A percentile compares a stretch with the other conserved stretches of the same genome.
Conservation (phyloP, 2,329 filamentous ascomycete genomes). For the Venturia nashicola region DNA sequence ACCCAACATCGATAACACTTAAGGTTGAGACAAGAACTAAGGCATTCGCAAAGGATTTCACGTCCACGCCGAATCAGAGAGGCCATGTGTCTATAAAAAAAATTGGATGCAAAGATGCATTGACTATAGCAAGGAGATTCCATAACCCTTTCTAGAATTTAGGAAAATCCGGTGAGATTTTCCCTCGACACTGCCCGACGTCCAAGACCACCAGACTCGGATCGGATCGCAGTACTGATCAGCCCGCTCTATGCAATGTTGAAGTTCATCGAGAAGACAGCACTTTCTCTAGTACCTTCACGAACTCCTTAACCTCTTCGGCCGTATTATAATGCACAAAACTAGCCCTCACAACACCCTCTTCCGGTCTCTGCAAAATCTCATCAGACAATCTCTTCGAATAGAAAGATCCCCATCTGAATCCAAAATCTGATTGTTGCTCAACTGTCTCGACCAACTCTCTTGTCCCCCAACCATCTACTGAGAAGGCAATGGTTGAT, state of each 20-base stretch:
- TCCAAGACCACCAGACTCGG: too few relatives aligned
- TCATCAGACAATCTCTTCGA: conserved; percentile 49
- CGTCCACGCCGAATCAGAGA: too few relatives aligned
- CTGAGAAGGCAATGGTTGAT: conserved; percentile 54
- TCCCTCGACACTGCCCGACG: too few relatives aligned
- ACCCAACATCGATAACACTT: too few relatives aligned
- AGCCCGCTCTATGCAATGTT: neutral
- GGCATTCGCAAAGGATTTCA: too few relatives aligned
- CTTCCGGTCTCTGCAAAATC: conserved; percentile 43
- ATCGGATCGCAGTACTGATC: too few relatives aligned
- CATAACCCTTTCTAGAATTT: too few relatives aligned
- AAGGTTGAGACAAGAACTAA: too few relatives aligned
- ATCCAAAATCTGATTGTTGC: conserved; percentile 43
- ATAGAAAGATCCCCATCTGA: conserved; percentile 59
- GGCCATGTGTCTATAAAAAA: too few relatives aligned
- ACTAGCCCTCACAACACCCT: conserved; percentile 58
- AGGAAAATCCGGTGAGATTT: too few relatives aligned
- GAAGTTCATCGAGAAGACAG: neutral
- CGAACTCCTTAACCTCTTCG: conserved; percentile 7
- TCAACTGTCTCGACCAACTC: conserved; percentile 52
- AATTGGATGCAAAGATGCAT: too few relatives aligned
- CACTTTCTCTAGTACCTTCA: conserved; percentile 1
- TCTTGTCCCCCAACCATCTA: conserved; percentile 43
- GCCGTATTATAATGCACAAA: conserved; percentile 32
- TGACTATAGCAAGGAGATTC: too few relatives aligned